Conservation (phyloP, 2,329 filamentous ascomycete species). For the Cladosporium oxysporum region DNA sequence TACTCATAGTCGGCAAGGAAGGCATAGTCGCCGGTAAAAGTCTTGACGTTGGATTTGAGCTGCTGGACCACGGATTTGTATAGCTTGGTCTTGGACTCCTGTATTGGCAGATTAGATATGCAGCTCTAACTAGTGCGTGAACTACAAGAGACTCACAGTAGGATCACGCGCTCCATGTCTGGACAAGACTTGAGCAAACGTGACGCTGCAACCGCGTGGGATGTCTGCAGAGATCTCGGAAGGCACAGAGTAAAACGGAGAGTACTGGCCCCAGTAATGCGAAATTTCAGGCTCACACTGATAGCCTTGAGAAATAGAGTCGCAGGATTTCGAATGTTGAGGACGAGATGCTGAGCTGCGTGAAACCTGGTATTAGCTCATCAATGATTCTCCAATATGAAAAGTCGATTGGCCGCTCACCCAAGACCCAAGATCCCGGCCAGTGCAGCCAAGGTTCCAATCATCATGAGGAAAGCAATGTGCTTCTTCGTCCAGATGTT, state of each 20-base stretch:
- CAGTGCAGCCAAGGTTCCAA: slow-evolving; percentile 2
- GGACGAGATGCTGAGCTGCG: neutral
- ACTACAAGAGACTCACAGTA: slow-evolving; percentile 47
- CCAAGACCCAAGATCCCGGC: slow-evolving; percentile 14
- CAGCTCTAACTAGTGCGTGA: neutral
- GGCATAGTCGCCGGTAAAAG: slow-evolving; percentile 63
- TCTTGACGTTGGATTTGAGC: slow-evolving; percentile 60
- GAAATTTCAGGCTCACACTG: slow-evolving; percentile 63
- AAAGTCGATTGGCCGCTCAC: neutral
- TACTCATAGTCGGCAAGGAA: slow-evolving; percentile 76
- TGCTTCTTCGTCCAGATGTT: slow-evolving; percentile 21
- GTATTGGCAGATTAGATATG: neutral
- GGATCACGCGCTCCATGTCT: slow-evolving; percentile 85
- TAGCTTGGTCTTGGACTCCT: slow-evolving; percentile 58
- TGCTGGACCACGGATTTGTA: slow-evolving; percentile 67
- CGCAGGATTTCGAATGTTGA: slow-evolving; percentile 24
- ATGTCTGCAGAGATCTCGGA: slow-evolving; percentile 63
- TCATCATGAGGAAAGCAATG: slow-evolving; percentile 14
- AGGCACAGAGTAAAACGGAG: slow-evolving; percentile 76
- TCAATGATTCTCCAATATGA: neutral
- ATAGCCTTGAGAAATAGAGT: slow-evolving; percentile 52
- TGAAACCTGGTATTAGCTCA: neutral
- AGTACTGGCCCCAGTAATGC: slow-evolving; percentile 83
- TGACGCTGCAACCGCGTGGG: slow-evolving; percentile 70
- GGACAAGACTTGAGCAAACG: slow-evolving; percentile 78